Percentiles rank a stretch among this genome's conserved stretches.
Conservation (phyloP, 148 eudicot genomes). For the Vaccinium darrowii region DNA sequence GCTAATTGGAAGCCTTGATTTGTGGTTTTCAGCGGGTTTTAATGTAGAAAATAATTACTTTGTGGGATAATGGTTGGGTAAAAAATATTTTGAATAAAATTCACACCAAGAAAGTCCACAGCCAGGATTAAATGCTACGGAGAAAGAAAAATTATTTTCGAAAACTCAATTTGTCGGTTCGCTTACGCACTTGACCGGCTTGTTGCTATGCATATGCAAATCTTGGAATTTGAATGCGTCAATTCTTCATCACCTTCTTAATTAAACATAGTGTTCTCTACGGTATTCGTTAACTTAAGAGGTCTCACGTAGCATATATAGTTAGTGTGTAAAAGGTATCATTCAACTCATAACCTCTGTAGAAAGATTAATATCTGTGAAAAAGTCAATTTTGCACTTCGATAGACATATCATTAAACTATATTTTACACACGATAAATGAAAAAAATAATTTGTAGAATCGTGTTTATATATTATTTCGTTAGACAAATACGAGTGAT, state of each 20-base stretch:
- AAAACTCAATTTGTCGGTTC: neutral
- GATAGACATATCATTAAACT: too few species aligned
- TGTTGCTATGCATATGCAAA: neutral
- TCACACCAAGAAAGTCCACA: neutral
- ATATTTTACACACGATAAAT: too few species aligned
- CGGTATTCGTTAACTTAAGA: neutral
- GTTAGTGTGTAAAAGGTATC: too few species aligned
- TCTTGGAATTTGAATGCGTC: neutral
- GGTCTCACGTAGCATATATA: neutral
- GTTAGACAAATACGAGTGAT: neutral
- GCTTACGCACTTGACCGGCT: neutral
- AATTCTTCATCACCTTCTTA: neutral
- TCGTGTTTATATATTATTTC: neutral
- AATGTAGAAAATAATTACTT: neutral
- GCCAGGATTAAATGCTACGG: neutral
- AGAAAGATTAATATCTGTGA: too few species aligned
- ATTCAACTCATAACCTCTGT: neutral
- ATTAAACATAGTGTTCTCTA: too few species aligned
- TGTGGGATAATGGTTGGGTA: neutral
- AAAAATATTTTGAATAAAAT: neutral
- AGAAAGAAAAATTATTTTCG: too few species aligned
- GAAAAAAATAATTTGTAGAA: neutral
- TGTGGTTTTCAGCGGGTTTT: neutral
- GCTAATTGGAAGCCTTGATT: slow-evolving; percentile 9
- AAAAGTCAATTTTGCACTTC: too few species aligned